Conservation (phyloP, 1,284 basidiomycete genomes). For the Ganoderma boninense region DNA sequence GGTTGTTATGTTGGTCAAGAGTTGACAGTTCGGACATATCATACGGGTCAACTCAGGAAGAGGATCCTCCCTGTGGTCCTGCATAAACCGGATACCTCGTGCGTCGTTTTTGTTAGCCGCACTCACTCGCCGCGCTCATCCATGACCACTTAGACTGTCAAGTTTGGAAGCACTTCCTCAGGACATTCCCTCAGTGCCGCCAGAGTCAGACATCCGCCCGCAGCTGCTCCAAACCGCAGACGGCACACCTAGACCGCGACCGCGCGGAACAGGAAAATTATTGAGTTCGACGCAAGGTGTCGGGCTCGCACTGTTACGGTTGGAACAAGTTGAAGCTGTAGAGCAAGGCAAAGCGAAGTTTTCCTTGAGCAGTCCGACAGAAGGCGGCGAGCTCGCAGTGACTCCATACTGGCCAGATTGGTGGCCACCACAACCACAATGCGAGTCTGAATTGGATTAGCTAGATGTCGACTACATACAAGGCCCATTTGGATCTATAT, state of each 20-base stretch:
- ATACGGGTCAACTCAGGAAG: conserved; percentile 93
- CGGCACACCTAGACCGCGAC: conserved; percentile 45
- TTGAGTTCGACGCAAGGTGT: conserved; percentile 64
- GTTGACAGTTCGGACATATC: conserved; percentile 95
- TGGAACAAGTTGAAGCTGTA: conserved; percentile 64
- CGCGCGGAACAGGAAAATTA: conserved; percentile 74
- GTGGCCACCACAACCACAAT: conserved; percentile 60
- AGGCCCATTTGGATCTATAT: no score
- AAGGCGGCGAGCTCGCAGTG: conserved; percentile 49
- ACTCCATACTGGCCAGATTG: conserved; percentile 72
- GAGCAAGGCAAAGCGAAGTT: conserved; percentile 51
- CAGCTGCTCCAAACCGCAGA: conserved; percentile 23
- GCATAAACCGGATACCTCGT: conserved; percentile 42
- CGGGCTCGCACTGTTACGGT: conserved; percentile 74
- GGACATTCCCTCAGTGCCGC: conserved; percentile 28
- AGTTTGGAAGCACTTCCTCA: conserved; percentile 9
- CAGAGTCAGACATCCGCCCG: conserved; percentile 37
- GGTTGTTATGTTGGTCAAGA: conserved; percentile 99
- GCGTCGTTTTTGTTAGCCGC: background rate
- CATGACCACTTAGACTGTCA: conserved; percentile 11
- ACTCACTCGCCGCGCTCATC: no score
- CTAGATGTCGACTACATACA: background rate
- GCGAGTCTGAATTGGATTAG: background rate
- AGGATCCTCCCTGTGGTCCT: conserved; percentile 85
- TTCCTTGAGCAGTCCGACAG: conserved; percentile 43